A percentile compares a stretch with the other conserved stretches of the same genome.
Conservation (phyloP, 257 asterid genomes). For the Solanum stenotomum region DNA sequence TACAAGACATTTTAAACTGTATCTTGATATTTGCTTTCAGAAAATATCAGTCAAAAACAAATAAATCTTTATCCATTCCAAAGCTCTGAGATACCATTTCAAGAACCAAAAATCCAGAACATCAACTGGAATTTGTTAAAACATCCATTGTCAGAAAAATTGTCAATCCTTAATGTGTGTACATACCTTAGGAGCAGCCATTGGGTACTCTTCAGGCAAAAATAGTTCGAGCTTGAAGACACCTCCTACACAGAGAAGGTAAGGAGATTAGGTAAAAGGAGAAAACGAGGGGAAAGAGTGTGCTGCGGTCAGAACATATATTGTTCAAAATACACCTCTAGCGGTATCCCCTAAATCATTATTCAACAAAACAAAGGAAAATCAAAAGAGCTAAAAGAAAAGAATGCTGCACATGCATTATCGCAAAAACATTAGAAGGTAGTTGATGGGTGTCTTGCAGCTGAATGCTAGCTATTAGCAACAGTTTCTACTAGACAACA, state of each 20-base stretch:
- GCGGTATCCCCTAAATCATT: background rate
- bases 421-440: background rate
- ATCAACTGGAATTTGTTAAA: background rate
- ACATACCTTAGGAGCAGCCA: constrained; percentile 98
- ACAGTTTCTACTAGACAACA: background rate
- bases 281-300: background rate
- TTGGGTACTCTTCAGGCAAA: constrained; percentile 96
- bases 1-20: background rate
- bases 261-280: background rate
- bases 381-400: background rate
- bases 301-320: background rate
- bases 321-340: background rate
- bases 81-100: background rate
- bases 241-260: constrained; percentile 51
- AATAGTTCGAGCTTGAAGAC: constrained; percentile 95
- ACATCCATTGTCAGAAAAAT: background rate
- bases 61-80: background rate
- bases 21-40: background rate
- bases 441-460: background rate
- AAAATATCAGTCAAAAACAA: background rate
- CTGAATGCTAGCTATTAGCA: background rate
- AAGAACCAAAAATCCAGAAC: background rate
- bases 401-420: background rate
- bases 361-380: background rate
- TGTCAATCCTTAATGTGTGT: background rate